Evolutionary conservation across 306 rosid genomes (phyloP).

Genomic region (Cucurbita maxima): DNA sequence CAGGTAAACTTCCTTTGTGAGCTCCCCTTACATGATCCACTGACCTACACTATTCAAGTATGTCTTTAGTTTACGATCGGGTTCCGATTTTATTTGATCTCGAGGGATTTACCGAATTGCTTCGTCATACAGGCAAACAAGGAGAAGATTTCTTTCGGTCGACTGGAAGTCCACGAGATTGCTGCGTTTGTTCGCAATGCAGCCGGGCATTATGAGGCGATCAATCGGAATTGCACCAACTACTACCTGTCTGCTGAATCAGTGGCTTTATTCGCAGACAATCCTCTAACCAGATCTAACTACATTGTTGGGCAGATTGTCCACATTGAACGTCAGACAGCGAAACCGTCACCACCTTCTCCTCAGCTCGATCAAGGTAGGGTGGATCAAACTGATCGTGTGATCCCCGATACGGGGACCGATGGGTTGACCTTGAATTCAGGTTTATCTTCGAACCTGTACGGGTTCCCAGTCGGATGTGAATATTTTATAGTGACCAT

Average conservation of each 20-base stretch:
- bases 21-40: background rate
- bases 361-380: constrained; percentile 26
- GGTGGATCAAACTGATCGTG: constrained; percentile 18
- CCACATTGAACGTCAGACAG: constrained; percentile 80
- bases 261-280: constrained; percentile 74
- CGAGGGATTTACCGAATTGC: constrained; percentile 2
- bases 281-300: constrained; percentile 63
- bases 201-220: constrained; percentile 76
- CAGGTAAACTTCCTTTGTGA: constrained; percentile 37
- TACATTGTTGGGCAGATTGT: constrained; percentile 97
- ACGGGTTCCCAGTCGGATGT: constrained; percentile 88
- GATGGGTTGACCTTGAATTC: constrained; percentile 85
- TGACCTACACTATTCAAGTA: background rate
- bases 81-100: background rate
- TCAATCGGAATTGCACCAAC: constrained; percentile 62
- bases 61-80: background rate
- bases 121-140: constrained; percentile 65
- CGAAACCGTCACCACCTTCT: constrained; percentile 27
- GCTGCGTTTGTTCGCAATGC: constrained; percentile 80
- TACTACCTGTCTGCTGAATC: constrained; percentile 81
- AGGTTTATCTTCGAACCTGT: constrained; percentile 73
- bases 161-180: constrained; percentile 76
- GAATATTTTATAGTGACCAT: constrained; percentile 91
- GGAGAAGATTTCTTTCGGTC: constrained; percentile 82
- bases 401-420: constrained; percentile 37